Evolutionary conservation across 1,139 yeast species (phyloP).

Genomic region (Blastobotrys persicus): DNA sequence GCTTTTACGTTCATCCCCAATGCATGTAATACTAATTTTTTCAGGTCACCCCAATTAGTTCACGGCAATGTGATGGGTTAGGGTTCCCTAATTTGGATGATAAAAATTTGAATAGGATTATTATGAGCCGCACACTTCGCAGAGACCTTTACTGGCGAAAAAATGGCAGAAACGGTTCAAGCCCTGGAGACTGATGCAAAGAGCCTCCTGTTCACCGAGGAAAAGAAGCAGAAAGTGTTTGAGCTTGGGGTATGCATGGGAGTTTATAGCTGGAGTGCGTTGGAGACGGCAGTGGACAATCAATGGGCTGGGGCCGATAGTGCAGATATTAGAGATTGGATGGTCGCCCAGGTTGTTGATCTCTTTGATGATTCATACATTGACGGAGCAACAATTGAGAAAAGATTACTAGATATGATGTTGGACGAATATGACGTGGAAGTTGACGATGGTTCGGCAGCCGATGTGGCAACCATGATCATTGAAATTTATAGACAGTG

Average conservation of each 20-base stretch:
- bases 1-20: no score
- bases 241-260: conserved; percentile 95
- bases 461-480: conserved; percentile 66
- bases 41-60: no score
- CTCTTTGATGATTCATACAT: conserved; percentile 57
- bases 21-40: no score
- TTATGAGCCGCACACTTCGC: conserved; percentile 8
- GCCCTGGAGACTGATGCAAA: conserved; percentile 31
- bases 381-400: conserved; percentile 79
- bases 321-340: conserved; percentile 92
- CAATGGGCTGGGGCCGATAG: conserved; percentile 96
- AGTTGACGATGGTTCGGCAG: conserved; percentile 86
- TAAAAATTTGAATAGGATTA: background rate
- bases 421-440: conserved; percentile 89
- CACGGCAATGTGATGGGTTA: no score
- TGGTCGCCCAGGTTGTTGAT: conserved; percentile 78
- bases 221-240: conserved; percentile 73
- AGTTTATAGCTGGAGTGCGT: conserved; percentile 82
- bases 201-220: conserved; percentile 54
- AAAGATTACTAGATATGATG: conserved; percentile 83
- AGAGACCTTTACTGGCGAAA: no score
- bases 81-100: background rate
- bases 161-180: conserved; percentile 10
- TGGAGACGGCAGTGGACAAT: conserved; percentile 89
- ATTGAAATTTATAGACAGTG: conserved; percentile 67